Evolutionary conservation across 106 monocot species (phyloP).

Genomic region (Ottelia alismoides): DNA sequence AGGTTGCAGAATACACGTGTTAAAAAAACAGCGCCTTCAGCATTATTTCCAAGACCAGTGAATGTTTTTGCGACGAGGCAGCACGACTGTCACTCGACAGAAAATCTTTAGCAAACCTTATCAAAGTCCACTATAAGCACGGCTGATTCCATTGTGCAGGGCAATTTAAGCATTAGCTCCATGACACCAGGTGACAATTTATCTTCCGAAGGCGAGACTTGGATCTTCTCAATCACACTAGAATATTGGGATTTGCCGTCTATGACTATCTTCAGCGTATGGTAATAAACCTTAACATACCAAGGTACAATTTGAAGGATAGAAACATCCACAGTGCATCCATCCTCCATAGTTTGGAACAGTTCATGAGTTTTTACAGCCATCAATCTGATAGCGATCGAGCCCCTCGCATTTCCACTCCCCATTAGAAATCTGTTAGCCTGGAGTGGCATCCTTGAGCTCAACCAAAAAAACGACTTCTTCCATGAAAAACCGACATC

Average conservation of each 20-base stretch:
- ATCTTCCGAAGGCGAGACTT: constrained; percentile 83
- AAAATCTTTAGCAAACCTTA: constrained; percentile 54
- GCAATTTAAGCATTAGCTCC: constrained; percentile 67
- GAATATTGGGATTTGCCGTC: constrained; percentile 43
- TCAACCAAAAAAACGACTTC: constrained; percentile 52
- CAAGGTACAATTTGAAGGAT: constrained; percentile 95
- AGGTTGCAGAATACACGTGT: too few species aligned
- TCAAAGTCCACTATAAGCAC: constrained; percentile 77
- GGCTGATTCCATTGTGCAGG: constrained; percentile 52
- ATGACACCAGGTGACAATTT: constrained; percentile 71
- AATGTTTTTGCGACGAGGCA: not conserved
- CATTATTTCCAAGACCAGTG: not conserved
- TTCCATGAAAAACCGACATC: constrained; percentile 86
- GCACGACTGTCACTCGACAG: not conserved
- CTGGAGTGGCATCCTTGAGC: constrained; percentile 39
- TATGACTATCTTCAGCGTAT: constrained; percentile 63
- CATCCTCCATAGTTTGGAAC: constrained; percentile 10
- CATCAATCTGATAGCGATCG: constrained; percentile 70
- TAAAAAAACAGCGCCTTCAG: too few species aligned
- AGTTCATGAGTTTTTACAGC: constrained; percentile 23
- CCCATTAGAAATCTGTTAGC: constrained; percentile 84
- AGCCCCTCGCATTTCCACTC: constrained; percentile 96
- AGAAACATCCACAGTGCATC: constrained; percentile 39
- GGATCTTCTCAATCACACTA: constrained; percentile 64
- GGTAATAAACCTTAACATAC: constrained; percentile 97